Conservation (phyloP, 2,329 filamentous ascomycete genomes). For the Immersiporthe knoxdaviesiana region DNA sequence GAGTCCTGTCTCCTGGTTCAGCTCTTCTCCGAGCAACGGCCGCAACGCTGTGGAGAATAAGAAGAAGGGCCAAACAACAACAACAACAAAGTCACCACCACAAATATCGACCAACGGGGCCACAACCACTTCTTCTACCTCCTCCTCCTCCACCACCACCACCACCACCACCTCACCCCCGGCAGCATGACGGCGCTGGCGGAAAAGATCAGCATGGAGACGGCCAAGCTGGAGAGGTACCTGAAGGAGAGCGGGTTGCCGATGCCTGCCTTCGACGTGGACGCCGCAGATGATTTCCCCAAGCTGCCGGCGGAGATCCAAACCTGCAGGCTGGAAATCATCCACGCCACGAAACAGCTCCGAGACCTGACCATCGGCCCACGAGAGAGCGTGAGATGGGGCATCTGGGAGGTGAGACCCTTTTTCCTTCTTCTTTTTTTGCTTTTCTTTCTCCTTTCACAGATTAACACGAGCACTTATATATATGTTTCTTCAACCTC, state of each 20-base stretch:
- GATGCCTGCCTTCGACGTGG: conserved; percentile 49
- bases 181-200: conserved; percentile 51
- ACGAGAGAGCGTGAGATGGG: conserved; percentile 55
- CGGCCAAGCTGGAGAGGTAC: conserved; percentile 53
- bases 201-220: conserved; percentile 51
- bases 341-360: conserved; percentile 54
- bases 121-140: conserved; percentile 36
- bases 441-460: conserved; percentile 16
- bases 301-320: conserved; percentile 50
- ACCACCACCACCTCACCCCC: conserved; percentile 31
- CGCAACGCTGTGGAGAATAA: conserved; percentile 36
- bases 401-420: conserved; percentile 52
- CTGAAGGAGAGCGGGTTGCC: conserved; percentile 47
- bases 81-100: neutral
- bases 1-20: conserved; percentile 42
- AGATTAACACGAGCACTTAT: neutral
- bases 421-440: neutral
- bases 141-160: conserved; percentile 20
- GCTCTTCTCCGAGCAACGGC: conserved; percentile 28
- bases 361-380: conserved; percentile 53
- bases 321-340: conserved; percentile 49
- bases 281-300: conserved; percentile 51
- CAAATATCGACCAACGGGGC: conserved; percentile 25
- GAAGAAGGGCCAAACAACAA: conserved; percentile 33
- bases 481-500: neutral